Conservation (phyloP, 345 rosid genomes). For the Dimocarpus longan region DNA sequence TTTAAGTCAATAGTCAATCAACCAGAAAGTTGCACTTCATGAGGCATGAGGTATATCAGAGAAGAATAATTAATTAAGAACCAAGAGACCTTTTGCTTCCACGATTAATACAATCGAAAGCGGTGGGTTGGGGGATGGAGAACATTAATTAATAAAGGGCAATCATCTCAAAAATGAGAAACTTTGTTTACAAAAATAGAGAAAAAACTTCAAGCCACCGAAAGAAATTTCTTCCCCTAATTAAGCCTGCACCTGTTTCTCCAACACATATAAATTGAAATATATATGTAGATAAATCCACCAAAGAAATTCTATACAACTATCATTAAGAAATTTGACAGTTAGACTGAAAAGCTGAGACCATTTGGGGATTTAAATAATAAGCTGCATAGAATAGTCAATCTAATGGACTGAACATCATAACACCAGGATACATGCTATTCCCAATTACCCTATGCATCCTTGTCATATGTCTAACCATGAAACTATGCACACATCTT, state of each 20-base stretch:
- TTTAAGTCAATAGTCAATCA: background rate
- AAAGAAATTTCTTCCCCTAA: background rate
- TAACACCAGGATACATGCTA: background rate
- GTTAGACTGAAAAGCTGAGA: background rate
- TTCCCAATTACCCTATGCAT: background rate
- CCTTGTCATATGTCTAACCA: background rate
- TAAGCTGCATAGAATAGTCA: background rate
- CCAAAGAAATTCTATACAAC: background rate
- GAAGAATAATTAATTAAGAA: background rate
- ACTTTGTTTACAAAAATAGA: background rate
- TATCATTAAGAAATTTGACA: background rate
- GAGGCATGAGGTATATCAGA: background rate
- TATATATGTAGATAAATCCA: background rate
- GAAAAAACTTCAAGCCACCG: background rate
- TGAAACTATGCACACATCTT: background rate
- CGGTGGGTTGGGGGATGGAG: background rate
- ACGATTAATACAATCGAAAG: background rate
- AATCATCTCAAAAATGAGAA: background rate
- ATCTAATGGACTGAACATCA: background rate
- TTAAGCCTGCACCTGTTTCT: background rate
- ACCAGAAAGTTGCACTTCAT: background rate
- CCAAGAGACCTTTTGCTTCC: background rate
- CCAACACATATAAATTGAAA: background rate
- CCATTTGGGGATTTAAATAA: background rate
- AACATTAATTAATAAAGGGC: background rate